Conservation (phyloP, 2,329 filamentous ascomycete genomes). For the Trichoderma arundinaceum region DNA sequence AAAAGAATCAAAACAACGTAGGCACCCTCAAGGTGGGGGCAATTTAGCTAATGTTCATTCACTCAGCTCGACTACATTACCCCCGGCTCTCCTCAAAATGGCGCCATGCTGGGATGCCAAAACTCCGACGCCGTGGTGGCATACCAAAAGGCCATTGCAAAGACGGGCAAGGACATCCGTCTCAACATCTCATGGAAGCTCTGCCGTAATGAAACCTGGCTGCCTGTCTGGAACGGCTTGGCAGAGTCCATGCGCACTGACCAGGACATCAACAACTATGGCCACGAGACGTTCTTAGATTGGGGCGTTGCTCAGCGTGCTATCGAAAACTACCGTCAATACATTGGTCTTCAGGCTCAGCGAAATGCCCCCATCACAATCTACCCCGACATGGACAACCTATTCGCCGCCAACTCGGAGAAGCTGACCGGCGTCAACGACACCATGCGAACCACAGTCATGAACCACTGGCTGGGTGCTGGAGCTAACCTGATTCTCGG, state of each 20-base stretch:
- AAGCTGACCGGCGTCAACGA: conserved; percentile 21
- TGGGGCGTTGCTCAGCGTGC: conserved; percentile 31
- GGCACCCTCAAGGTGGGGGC: too few relatives aligned
- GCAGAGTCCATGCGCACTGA: conserved; percentile 31
- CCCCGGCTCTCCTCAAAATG: conserved; percentile 30
- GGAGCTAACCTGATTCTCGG: conserved; percentile 25
- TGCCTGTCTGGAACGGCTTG: conserved; percentile 30
- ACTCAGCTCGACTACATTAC: conserved; percentile 29
- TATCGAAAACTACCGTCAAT: conserved; percentile 32
- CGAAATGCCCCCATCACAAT: conserved; percentile 24
- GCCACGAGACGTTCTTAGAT: conserved; percentile 27
- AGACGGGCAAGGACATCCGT: conserved; percentile 28
- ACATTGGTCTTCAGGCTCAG: conserved; percentile 31
- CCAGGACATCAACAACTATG: conserved; percentile 32
- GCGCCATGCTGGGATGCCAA: conserved; percentile 30
- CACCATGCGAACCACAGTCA: conserved; percentile 18
- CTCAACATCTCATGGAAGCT: conserved; percentile 32
- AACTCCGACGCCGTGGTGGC: conserved; percentile 27
- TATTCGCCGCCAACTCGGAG: conserved; percentile 22
- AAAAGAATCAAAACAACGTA: too few relatives aligned
- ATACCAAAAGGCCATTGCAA: conserved; percentile 29
- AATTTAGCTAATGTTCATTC: too few relatives aligned
- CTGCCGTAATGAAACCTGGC: conserved; percentile 32
- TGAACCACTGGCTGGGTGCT: conserved; percentile 27
- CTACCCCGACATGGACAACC: conserved; percentile 28